Evolutionary conservation across 805 yeast genomes (phyloP).

Genomic region (Candida cerambycidarum): DNA sequence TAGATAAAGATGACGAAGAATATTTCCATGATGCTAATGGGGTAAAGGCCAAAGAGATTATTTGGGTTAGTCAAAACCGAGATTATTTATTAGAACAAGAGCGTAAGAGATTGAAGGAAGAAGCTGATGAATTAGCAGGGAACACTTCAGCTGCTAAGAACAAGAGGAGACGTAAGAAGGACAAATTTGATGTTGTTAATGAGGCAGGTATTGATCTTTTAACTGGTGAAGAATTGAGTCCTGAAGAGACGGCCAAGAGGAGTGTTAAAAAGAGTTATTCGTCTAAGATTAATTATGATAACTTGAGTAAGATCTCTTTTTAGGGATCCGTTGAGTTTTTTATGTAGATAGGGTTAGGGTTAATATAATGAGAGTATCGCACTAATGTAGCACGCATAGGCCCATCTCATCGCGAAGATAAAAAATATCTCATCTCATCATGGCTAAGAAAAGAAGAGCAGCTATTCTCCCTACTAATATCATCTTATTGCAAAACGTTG

Average conservation of each 20-base stretch:
- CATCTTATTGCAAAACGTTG: slow-evolving; percentile 86
- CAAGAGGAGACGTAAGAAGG: slow-evolving; percentile 34
- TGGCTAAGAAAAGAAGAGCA: slow-evolving; percentile 89
- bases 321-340: no score
- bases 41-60: slow-evolving; percentile 59
- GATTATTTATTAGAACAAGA: slow-evolving; percentile 87
- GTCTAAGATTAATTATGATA: slow-evolving; percentile 86
- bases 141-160: slow-evolving; percentile 47
- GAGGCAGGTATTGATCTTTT: slow-evolving; percentile 23
- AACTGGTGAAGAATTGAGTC: slow-evolving; percentile 48
- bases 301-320: slow-evolving; percentile 55
- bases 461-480: slow-evolving; percentile 92
- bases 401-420: slow-evolving; percentile 1
- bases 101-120: slow-evolving; percentile 73
- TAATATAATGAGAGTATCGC: no score
- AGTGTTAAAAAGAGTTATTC: slow-evolving; percentile 64
- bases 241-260: slow-evolving; percentile 75
- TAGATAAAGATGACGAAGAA: slow-evolving; percentile 69
- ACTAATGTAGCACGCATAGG: no score
- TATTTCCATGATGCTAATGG: slow-evolving; percentile 68
- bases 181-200: neutral
- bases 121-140: slow-evolving; percentile 87
- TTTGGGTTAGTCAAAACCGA: slow-evolving; percentile 89
- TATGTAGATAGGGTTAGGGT: no score
- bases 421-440: slow-evolving; percentile 22